A percentile compares a stretch with the other conserved stretches of the same genome.
Evolutionary conservation across 2,329 filamentous ascomycete species (phyloP).

Genomic region (Trichoderma semiorbis): DNA sequence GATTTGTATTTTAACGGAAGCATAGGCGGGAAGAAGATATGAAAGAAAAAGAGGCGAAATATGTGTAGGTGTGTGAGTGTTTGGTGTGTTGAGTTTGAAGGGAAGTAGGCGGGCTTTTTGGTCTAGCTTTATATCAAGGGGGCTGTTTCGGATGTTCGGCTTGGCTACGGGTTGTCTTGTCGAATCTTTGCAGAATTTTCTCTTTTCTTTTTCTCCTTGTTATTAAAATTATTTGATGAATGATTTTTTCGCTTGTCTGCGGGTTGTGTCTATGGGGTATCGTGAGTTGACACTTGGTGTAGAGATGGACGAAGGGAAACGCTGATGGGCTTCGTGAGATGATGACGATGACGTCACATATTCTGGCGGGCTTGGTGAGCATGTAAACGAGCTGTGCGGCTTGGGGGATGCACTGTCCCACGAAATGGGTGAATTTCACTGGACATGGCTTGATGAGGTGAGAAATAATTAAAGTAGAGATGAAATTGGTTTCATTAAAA

Average conservation of each 20-base stretch:
- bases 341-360: constrained; percentile 15
- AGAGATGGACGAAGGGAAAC: neutral
- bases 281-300: neutral
- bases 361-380: neutral
- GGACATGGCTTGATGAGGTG: too few relatives aligned
- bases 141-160: neutral
- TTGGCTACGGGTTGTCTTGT: neutral
- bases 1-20: neutral
- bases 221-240: neutral
- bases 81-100: neutral
- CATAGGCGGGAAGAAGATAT: neutral
- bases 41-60: neutral
- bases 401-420: neutral
- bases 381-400: constrained; percentile 13
- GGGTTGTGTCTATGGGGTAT: neutral
- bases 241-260: neutral
- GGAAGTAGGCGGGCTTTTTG: neutral
- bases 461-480: neutral
- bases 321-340: constrained; percentile 5
- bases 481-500: neutral
- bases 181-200: neutral
- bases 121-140: neutral
- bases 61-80: neutral
- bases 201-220: neutral
- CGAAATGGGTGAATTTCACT: neutral